A percentile compares a stretch with the other conserved stretches of the same genome.
phyloP scores from a whole-genome alignment of 176 grass and related monocot genomes.

The Metroxylon sagu region DNA sequence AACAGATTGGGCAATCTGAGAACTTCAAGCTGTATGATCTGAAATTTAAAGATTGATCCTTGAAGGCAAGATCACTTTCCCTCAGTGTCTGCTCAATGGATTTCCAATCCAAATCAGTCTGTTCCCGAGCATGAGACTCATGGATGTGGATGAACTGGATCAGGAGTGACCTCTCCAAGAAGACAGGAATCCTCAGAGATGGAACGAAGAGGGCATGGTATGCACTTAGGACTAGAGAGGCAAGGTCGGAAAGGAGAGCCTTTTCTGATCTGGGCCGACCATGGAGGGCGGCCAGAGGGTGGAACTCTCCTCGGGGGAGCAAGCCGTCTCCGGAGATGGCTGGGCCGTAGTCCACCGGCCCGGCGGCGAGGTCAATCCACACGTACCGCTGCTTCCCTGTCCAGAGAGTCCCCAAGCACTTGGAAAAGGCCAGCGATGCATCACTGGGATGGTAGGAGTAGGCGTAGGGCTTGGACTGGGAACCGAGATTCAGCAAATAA shows the following conservation, averaged over 20 bases:
- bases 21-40: conserved; percentile 39
- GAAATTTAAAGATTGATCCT: conserved; percentile 52
- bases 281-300: conserved; percentile 71
- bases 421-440: conserved; percentile 48
- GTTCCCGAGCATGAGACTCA: conserved; percentile 45
- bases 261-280: conserved; percentile 69
- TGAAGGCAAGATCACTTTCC: conserved; percentile 48
- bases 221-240: conserved; percentile 61
- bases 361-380: conserved; percentile 82
- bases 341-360: conserved; percentile 80
- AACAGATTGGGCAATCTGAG: conserved; percentile 68
- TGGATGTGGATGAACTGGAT: conserved; percentile 84
- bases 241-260: conserved; percentile 49
- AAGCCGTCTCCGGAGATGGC: conserved; percentile 75
- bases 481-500: conserved; percentile 70
- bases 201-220: conserved; percentile 67
- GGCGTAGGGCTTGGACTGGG: conserved; percentile 56
- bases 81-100: conserved; percentile 56
- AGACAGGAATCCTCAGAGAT: conserved; percentile 81
- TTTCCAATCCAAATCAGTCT: conserved; percentile 54
- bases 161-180: conserved; percentile 58
- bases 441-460: conserved; percentile 39
- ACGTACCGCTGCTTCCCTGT: conserved; percentile 82
- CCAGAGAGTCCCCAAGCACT: conserved; percentile 74
- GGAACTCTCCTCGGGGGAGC: conserved; percentile 89